A percentile compares a stretch with the other conserved stretches of the same genome.
Evolutionary conservation across 345 rosid genomes (phyloP).

Genomic region (Zanthoxylum bungeanum): DNA sequence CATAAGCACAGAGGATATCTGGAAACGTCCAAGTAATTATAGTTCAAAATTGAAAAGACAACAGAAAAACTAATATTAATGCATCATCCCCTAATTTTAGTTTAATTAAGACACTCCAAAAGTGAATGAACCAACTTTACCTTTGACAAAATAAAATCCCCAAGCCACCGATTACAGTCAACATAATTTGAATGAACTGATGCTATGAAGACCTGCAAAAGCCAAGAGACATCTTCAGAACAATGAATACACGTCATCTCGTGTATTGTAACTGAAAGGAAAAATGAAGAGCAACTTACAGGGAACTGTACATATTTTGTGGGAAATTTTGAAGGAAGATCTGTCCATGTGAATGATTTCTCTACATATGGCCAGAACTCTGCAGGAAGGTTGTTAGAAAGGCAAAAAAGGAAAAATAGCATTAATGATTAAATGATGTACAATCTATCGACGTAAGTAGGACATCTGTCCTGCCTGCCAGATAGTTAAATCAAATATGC

Average conservation of each 20-base stretch:
- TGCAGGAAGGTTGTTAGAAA: constrained; percentile 26
- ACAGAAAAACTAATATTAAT: not conserved
- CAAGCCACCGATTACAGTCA: constrained; percentile 96
- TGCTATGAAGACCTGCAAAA: constrained; percentile 81
- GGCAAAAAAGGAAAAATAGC: not conserved
- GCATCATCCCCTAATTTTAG: too few species aligned
- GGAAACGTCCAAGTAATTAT: not conserved
- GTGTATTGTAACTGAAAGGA: constrained; percentile 5
- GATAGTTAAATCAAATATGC: not conserved
- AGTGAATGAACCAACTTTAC: constrained; percentile 30
- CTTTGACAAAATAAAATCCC: constrained; percentile 92
- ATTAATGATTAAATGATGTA: not conserved
- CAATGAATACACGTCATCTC: not conserved
- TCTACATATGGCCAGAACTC: constrained; percentile 96
- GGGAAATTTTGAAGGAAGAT: constrained; percentile 86
- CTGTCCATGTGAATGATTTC: constrained; percentile 91
- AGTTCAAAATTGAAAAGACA: too few species aligned
- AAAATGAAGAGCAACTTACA: constrained; percentile 41
- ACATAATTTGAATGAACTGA: constrained; percentile 92
- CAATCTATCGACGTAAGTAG: not conserved
- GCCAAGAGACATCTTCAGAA: not conserved
- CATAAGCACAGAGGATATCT: not conserved
- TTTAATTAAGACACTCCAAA: not conserved
- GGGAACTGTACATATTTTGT: constrained; percentile 96
- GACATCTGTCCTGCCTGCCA: not conserved